Evolutionary conservation across 2,329 filamentous ascomycete species (phyloP).

Genomic region (Penicillium corylophilum): DNA sequence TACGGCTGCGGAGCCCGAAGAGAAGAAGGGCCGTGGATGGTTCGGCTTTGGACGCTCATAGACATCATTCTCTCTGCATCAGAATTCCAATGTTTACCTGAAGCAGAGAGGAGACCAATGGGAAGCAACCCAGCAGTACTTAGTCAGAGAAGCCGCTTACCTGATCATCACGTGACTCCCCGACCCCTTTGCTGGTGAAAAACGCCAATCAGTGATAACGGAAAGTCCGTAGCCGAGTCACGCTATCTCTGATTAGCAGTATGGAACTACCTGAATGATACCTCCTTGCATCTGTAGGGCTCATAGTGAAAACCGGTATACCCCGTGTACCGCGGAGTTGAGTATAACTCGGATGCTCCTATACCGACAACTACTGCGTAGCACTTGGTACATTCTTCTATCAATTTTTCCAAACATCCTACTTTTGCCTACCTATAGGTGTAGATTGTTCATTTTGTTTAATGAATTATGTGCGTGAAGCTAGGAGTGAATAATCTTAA

Average conservation of each 20-base stretch:
- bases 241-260: slow-evolving; percentile 6
- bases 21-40: slow-evolving; percentile 65
- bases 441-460: neutral
- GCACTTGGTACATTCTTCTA: neutral
- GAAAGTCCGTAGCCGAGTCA: slow-evolving; percentile 13
- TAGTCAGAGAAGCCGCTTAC: slow-evolving; percentile 3
- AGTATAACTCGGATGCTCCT: neutral
- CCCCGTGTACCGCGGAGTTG: neutral
- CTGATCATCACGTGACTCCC: neutral
- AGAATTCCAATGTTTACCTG: too few species aligned
- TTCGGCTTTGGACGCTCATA: slow-evolving; percentile 64
- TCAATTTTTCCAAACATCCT: neutral
- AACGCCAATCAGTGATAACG: slow-evolving; percentile 4
- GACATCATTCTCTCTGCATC: neutral
- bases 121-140: neutral
- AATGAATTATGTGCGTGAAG: neutral
- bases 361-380: neutral
- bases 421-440: neutral
- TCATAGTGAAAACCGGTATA: neutral
- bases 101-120: neutral
- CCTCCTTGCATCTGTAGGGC: neutral
- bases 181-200: neutral
- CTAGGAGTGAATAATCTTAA: neutral
- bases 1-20: slow-evolving; percentile 35
- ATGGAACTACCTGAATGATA: neutral